Base-by-base conservation (phyloP, 768 basidiomycete species). In the Aureoboletus auriporus region DNA sequence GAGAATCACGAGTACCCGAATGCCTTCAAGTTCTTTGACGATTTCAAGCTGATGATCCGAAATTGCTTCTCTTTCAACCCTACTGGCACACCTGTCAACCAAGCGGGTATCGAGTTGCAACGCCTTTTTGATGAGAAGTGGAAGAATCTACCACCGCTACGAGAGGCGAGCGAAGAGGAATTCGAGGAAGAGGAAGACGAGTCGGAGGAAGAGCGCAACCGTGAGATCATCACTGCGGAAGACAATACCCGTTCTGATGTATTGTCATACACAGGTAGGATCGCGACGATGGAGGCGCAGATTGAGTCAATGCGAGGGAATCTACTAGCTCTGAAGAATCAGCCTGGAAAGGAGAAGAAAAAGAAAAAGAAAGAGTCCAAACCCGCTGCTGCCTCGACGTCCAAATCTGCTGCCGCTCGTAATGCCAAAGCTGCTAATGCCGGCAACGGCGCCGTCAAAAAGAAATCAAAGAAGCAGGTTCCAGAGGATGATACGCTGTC, bases 1-100 rank as follows among this genome's bases (percentile, higher is more conserved):
- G 88, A 93, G 36, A 74, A 73, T 30, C 74, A 78, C 44, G 82
- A 86, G 52, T 99, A 98, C 63, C 56, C 77, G 1, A 84, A 75
- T n/a, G 85, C 89, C 2, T 73, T 80, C 42, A 83, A 85, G 62
- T 93, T 98, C 65, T 84, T 86, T 54, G 81, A 84, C 28, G 96
- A 99, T 69, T 89, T 98, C 73, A 89, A 86, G 68, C 73, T 95
- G 52, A 93, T 98, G 88, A 86, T 97, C 60, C 79, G 84, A 42
- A 99, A 99, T 66, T 97, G 94, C 65, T 86, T 88, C 65, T 70
- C 77, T 2, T 99, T 94, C 75, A 98, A 99, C 58, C 93, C 93
- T 7, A 75, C 82, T 20, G 88, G 87, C 29, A 90, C 92, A 8
- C 80, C 82, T 28, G 95, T 98, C 48, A 86, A 93, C 60, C 78